phyloP scores from a whole-genome alignment of 441 rosid species.

The Arabidopsis lyrata region DNA sequence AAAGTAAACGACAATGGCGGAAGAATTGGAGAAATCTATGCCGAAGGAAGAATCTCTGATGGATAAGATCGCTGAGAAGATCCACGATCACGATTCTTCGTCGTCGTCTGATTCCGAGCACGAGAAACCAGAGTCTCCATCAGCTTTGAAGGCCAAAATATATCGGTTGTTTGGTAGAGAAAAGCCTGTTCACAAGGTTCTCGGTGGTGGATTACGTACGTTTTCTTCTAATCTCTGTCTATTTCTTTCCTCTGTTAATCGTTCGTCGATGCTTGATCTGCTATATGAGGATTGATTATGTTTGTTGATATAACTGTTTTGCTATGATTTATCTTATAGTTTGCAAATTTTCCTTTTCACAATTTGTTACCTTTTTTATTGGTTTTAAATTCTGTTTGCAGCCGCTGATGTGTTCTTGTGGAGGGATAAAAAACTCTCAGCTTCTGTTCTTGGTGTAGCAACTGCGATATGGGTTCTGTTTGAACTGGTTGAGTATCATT shows the following conservation, averaged over 20 bases:
- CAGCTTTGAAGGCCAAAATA: constrained; percentile 58
- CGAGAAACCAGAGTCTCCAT: constrained; percentile 55
- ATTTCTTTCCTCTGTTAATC: neutral
- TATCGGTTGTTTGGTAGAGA: constrained; percentile 73
- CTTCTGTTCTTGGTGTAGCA: constrained; percentile 68
- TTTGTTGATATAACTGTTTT: neutral
- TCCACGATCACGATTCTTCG: constrained; percentile 54
- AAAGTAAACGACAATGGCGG: constrained; percentile 64
- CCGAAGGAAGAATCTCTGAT: constrained; percentile 52
- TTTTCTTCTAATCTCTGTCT: neutral
- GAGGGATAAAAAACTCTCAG: constrained; percentile 87
- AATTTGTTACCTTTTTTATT: too few relatives aligned
- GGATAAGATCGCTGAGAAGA: constrained; percentile 57
- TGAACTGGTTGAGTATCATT: constrained; percentile 80
- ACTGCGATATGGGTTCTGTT: constrained; percentile 87
- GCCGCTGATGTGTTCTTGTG: constrained; percentile 96
- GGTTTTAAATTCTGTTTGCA: constrained; percentile 47
- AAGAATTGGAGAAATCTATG: constrained; percentile 52
- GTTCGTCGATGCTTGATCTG: constrained; percentile 7
- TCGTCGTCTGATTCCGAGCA: constrained; percentile 68
- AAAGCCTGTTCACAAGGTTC: constrained; percentile 64
- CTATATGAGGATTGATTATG: constrained; percentile 1
- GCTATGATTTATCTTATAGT: too few relatives aligned
- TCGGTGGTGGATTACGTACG: constrained; percentile 79
- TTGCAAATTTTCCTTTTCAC: too few relatives aligned